A percentile compares a stretch with the other conserved stretches of the same genome.
These are phyloP conservation scores for Alternaria incomplexa DNA, from an alignment of 2,329 filamentous ascomycete species.

Conservation along the genomic window DNA sequence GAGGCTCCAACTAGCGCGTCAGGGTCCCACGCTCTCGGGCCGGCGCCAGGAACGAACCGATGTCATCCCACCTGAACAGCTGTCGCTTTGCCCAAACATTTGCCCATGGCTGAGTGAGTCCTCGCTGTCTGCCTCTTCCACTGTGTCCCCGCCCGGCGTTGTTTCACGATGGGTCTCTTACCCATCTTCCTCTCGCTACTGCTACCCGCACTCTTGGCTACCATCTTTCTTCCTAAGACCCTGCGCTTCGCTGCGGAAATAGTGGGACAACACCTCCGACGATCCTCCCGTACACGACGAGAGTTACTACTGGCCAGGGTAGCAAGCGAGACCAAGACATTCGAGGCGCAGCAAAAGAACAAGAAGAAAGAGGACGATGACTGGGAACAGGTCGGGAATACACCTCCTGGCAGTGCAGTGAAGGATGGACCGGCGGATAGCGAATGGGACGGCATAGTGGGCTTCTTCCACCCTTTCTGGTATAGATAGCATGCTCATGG, in stretches of 20 bases:
- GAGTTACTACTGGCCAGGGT: conserved; percentile 43
- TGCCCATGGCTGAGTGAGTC: conserved; percentile 12
- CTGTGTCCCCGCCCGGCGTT: conserved; percentile 17
- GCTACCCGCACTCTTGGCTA: conserved; percentile 24
- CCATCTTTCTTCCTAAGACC: conserved; percentile 34
- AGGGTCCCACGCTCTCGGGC: conserved; percentile 24
- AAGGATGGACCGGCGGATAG: conserved; percentile 56
- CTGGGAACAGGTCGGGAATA: conserved; percentile 72
- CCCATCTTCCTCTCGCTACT: conserved; percentile 36
- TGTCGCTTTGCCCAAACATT: conserved; percentile 18
- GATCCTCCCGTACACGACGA: conserved; percentile 39
- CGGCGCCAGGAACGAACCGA: conserved; percentile 21
- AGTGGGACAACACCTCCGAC: conserved; percentile 40
- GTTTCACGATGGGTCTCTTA: conserved; percentile 34
- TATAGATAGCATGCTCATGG: conserved; percentile 51
- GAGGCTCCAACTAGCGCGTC: conserved; percentile 19
- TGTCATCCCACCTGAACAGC: conserved; percentile 36
- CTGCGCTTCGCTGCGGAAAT: conserved; percentile 35
- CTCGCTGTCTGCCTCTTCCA: not conserved
- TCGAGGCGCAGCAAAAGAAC: conserved; percentile 24
- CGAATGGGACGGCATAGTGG: conserved; percentile 84
- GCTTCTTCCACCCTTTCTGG: conserved; percentile 99
- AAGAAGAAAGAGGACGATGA: conserved; percentile 62
- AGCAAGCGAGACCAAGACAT: conserved; percentile 35
- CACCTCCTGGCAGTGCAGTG: conserved; percentile 53